Base-by-base conservation (phyloP, 345 rosid genomes). In the Murraya paniculata region DNA sequence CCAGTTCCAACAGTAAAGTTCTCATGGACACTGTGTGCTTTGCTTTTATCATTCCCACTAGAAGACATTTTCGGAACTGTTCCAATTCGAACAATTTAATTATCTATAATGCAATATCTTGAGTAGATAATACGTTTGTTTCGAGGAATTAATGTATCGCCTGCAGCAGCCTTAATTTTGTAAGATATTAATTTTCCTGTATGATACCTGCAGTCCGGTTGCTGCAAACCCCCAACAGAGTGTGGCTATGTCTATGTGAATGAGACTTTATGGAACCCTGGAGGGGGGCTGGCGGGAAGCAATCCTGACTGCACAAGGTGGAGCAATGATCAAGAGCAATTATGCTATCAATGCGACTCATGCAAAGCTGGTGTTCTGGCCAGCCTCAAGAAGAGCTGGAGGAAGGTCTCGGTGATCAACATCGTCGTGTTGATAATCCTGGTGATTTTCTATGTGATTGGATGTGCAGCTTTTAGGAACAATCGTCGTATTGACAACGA, bases 361-460 rank as follows among this genome's bases (percentile, higher is more conserved):
- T 96, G 99, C 87, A 96, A 90, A 81, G 99, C 98, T 0, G 98
- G 98, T 21, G 97, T 96, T 33, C 87, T 96, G 22, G 98, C 87
- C 65, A 96, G 94, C 87, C 78, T 96, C 38, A 93, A 77, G 89
- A 87, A 84, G 86, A 96, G 98, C 78, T 96, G 99, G 99, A 89
- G 99, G 84, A 94, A 96, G 84, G 98, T 89, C 39, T 96, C 98
- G 0, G 87, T 94, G 48, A 88, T 96, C 80, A 94, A 96, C 87
- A 91, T 96, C 1, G 84, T 92, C 38, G 89, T 96, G 36, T 71
- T 92, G 68, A 89, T 92, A 84, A 87, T 96, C 50, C 91, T 96
- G 10, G 91, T 96, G 9, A 87, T 96, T 76, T 75, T 84, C 64
- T 96, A 96, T 45, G 98, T 94, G 68, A 79, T 96, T 28, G 91